Evolutionary conservation across 2,329 filamentous ascomycete genomes (phyloP), one percentile per base, ranked within the genome.

Genomic region (Calonectria henricotiae): DNA sequence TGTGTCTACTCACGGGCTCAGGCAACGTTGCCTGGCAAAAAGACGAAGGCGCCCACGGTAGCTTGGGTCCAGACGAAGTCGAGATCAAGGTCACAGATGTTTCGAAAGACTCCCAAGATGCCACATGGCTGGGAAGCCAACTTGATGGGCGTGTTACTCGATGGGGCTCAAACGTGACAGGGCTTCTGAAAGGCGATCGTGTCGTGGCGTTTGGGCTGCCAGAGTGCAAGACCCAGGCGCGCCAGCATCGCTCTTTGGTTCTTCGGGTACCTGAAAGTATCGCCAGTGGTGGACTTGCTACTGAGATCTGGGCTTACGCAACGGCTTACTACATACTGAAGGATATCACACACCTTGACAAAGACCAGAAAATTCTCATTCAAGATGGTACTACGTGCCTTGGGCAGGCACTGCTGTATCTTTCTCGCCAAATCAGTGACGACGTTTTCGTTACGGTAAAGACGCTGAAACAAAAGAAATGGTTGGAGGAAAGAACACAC

Each of bases 201-300:
- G 41, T 43, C 9, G 41, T 43, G 9, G 41, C 41, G 41, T 43
- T 43, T 43, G 41, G 41, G 17, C 41, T 43, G 41, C 41, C 17
- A 43, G 41, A 43, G 15, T 43, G 15, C 17, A 43, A 43, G 41
- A 43, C 41, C 41, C 41, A 43, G 41, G 41, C 20, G 41, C 15
- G 41, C 15, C 41, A 43, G 17, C 41, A 43, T 43, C 41, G 41
- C 20, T 43, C 41, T 43, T 43, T 43, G 41, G 41, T 43, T n/a
- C 41, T 43, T 43, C 41, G 41, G 41, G 41, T 43, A 20, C 41
- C 41, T 43, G 41, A 43, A 43, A 43, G 17, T n/a, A 43, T 43
- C 15, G 41, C 41, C 20, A 20, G 41, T 7, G 41, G 20, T 43
- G 41, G 41, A 20, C 41, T 43, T 43, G 41, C 41, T 43, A 43